Conservation (phyloP, 495 filamentous ascomycete genomes). For the Arthonia radiata region DNA sequence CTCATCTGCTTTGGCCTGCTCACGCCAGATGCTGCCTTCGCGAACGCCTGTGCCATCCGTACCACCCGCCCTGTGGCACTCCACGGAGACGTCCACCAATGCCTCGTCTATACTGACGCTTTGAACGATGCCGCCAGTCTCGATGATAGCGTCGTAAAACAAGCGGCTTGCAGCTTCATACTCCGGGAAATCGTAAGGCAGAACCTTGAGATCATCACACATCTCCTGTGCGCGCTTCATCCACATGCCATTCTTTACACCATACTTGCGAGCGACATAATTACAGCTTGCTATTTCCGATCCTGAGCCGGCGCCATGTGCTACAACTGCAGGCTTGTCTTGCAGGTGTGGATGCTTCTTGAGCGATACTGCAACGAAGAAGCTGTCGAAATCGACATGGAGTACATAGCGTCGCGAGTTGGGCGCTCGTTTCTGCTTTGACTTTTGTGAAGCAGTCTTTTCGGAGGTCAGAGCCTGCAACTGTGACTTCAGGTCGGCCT, state of each 20-base stretch:
- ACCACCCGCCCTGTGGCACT: conserved; percentile 39
- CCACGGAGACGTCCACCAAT: conserved; percentile 46
- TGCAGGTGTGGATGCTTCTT: conserved; percentile 39
- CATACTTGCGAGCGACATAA: conserved; percentile 64
- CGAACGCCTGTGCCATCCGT: conserved; percentile 39
- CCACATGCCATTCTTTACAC: conserved; percentile 96
- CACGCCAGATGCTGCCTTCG: conserved; percentile 52
- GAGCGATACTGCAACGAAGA: conserved; percentile 84
- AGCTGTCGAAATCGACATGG: conserved; percentile 93
- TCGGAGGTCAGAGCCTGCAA: conserved; percentile 56
- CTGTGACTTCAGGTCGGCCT: conserved; percentile 69
- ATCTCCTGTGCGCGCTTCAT: conserved; percentile 70
- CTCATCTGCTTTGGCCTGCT: conserved; percentile 57
- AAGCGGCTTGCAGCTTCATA: conserved; percentile 78
- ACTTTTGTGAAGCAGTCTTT: conserved; percentile 28
- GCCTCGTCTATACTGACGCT: conserved; percentile 95
- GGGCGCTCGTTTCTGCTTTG: conserved; percentile 20
- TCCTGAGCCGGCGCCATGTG: conserved; percentile 60
- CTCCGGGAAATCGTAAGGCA: conserved; percentile 80
- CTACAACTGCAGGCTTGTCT: conserved; percentile 71
- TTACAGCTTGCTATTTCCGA: conserved; percentile 96
- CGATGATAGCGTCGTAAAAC: conserved; percentile 71
- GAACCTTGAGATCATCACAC: conserved; percentile 60
- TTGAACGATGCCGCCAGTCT: conserved; percentile 58
- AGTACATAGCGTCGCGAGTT: conserved; percentile 62